Evolutionary conservation across 169 alveolate species (phyloP).

Genomic region (Plasmodium vinckei): DNA sequence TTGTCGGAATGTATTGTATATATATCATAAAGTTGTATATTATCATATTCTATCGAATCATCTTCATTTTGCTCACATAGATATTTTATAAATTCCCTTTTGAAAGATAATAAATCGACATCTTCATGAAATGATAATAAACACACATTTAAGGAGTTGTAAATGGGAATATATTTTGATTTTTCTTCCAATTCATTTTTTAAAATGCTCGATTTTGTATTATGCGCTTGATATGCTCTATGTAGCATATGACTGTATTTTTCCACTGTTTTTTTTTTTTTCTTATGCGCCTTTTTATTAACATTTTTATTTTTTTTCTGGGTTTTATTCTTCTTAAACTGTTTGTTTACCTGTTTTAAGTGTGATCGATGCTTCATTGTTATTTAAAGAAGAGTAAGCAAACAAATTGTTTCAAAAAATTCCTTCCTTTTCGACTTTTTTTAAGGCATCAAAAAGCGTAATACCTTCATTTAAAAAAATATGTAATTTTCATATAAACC

Average conservation of each 20-base stretch:
- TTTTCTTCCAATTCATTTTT: conserved; percentile 54
- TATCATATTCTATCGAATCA: conserved; percentile 9
- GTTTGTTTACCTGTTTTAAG: conserved; percentile 59
- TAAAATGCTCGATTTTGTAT: conserved; percentile 21
- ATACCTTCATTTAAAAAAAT: not conserved
- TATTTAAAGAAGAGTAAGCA: not conserved
- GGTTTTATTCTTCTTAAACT: conserved; percentile 37
- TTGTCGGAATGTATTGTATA: conserved; percentile 54
- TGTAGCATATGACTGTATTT: conserved; percentile 40
- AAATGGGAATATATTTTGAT: conserved; percentile 57
- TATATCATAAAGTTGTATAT: conserved; percentile 47
- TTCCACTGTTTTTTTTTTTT: conserved; percentile 21
- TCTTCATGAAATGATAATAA: conserved; percentile 56
- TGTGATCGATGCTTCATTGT: conserved; percentile 70
- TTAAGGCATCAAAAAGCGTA: not conserved
- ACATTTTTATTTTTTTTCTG: conserved; percentile 38
- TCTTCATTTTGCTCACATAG: conserved; percentile 61
- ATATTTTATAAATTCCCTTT: conserved; percentile 66
- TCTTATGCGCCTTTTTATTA: conserved; percentile 27
- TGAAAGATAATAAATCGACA: conserved; percentile 50
- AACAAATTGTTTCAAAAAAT: no score
- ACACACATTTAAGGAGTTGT: conserved; percentile 44
- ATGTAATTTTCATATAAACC: not conserved
- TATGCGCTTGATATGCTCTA: conserved; percentile 38
- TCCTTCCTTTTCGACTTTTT: conserved; percentile 7